Percentiles rank a stretch among this genome's conserved stretches.
Evolutionary conservation across 129 eudicot genomes (phyloP).

Genomic region (Centrapalus pauciflorus): DNA sequence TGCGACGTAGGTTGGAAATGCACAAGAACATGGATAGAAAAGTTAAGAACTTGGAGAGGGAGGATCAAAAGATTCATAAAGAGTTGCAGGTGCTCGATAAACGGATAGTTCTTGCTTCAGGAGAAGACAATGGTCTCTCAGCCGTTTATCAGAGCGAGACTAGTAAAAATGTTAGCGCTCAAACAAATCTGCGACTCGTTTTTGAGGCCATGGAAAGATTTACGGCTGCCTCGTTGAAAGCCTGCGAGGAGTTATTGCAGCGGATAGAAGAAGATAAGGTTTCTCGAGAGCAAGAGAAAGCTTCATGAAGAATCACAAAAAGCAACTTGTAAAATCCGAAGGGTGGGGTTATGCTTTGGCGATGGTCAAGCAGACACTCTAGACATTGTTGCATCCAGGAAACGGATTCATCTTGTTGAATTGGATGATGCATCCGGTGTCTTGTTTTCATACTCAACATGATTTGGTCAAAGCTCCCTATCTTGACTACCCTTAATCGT

Average conservation of each 20-base stretch:
- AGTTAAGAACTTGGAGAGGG: conserved; percentile 77
- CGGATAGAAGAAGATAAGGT: conserved; percentile 71
- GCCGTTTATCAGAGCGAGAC: conserved; percentile 90
- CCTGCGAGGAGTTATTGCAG: conserved; percentile 70
- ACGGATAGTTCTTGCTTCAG: conserved; percentile 46
- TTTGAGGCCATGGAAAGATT: conserved; percentile 90
- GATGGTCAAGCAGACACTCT: background rate
- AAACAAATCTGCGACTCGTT: conserved; percentile 59
- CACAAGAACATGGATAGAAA: conserved; percentile 64
- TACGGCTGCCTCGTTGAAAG: conserved; percentile 57
- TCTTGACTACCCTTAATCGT: background rate
- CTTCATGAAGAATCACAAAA: conserved; percentile 1
- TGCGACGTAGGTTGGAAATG: conserved; percentile 52
- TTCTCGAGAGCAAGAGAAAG: conserved; percentile 32
- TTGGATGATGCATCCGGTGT: background rate
- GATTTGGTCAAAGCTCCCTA: background rate
- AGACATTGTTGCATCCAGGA: background rate
- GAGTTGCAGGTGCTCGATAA: conserved; percentile 86
- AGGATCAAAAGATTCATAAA: conserved; percentile 81
- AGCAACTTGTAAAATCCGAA: background rate
- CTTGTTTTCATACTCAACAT: background rate
- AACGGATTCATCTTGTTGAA: background rate
- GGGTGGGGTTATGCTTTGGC: background rate
- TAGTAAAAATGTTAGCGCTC: conserved; percentile 66
- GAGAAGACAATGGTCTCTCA: conserved; percentile 34